A percentile compares a stretch with the other conserved stretches of the same genome.
phyloP scores from a whole-genome alignment of 768 basidiomycete species.

The Rhodotorula diobovata region DNA sequence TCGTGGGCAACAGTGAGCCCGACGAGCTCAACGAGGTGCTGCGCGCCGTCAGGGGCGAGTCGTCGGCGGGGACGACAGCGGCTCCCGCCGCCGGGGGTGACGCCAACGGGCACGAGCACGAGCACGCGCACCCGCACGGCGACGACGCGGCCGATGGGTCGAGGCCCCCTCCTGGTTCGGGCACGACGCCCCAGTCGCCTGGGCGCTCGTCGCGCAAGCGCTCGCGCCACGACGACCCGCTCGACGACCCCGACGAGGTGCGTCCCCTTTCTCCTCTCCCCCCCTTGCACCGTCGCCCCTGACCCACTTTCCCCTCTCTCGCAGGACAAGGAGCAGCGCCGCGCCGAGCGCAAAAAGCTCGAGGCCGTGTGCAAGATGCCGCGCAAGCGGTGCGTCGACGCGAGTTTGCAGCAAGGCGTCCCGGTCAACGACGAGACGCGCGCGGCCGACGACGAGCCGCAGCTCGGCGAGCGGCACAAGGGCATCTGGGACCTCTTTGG shows the following conservation, averaged over 20 bases:
- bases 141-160: background rate
- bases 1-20: no score
- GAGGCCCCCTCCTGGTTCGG: background rate
- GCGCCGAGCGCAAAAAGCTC: slow-evolving; percentile 23
- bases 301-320: background rate
- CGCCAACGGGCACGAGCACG: no score
- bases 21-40: slow-evolving; percentile 23
- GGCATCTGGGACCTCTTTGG: slow-evolving; percentile 30
- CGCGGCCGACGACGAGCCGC: slow-evolving; percentile 25
- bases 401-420: background rate
- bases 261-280: background rate
- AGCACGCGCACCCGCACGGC: background rate
- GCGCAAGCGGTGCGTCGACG: slow-evolving; percentile 14
- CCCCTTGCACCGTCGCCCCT: background rate
- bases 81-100: no score
- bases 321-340: background rate
- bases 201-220: slow-evolving; percentile 2
- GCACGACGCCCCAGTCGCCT: slow-evolving; percentile 1
- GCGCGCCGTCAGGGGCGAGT: slow-evolving; percentile 9
- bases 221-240: background rate
- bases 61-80: background rate
- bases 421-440: slow-evolving; percentile 22
- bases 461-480: slow-evolving; percentile 29
- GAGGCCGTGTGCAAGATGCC: slow-evolving; percentile 29
- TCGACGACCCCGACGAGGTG: background rate